Percentiles rank a stretch among this genome's conserved stretches.
phyloP scores from a whole-genome alignment of 805 yeast genomes.

The Candida manassasensis region DNA sequence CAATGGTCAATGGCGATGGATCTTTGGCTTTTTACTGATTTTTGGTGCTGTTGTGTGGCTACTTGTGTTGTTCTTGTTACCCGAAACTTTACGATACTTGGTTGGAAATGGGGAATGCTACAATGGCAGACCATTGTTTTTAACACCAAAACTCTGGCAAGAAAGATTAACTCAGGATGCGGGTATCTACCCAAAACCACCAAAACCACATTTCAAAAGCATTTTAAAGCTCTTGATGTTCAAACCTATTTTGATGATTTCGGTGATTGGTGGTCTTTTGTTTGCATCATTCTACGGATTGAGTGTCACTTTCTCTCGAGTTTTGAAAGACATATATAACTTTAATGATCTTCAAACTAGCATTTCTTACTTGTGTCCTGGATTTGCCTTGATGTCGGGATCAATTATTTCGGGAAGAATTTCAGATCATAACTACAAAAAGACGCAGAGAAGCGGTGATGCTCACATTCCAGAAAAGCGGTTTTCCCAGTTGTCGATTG shows the following conservation, averaged over 20 bases:
- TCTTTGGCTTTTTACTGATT: slow-evolving; percentile 28
- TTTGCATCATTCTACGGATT: slow-evolving; percentile 53
- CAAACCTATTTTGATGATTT: slow-evolving; percentile 42
- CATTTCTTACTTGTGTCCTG: slow-evolving; percentile 50
- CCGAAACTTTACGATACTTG: slow-evolving; percentile 35
- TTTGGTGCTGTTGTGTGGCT: slow-evolving; percentile 21
- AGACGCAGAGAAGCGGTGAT: slow-evolving; percentile 20
- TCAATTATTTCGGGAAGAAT: slow-evolving; percentile 46
- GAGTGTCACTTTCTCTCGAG: slow-evolving; percentile 44
- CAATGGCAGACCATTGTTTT: slow-evolving; percentile 15
- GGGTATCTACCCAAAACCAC: slow-evolving; percentile 39
- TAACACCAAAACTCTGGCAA: slow-evolving; percentile 26
- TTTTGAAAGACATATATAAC: slow-evolving; percentile 33
- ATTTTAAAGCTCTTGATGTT: slow-evolving; percentile 35
- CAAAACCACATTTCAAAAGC: slow-evolving; percentile 36
- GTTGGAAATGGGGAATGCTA: slow-evolving; percentile 34
- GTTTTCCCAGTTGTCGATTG: slow-evolving; percentile 40
- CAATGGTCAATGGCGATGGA: slow-evolving; percentile 29
- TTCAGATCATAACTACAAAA: slow-evolving; percentile 36
- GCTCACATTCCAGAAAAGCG: slow-evolving; percentile 45
- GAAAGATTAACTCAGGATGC: slow-evolving; percentile 14
- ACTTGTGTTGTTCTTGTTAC: slow-evolving; percentile 26
- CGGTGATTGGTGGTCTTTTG: slow-evolving; percentile 45
- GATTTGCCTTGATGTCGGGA: slow-evolving; percentile 44
- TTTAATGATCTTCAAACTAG: slow-evolving; percentile 34